Percentiles rank a stretch among this genome's conserved stretches.
Conservation (phyloP, 257 asterid genomes). For the Solanum virginianum region DNA sequence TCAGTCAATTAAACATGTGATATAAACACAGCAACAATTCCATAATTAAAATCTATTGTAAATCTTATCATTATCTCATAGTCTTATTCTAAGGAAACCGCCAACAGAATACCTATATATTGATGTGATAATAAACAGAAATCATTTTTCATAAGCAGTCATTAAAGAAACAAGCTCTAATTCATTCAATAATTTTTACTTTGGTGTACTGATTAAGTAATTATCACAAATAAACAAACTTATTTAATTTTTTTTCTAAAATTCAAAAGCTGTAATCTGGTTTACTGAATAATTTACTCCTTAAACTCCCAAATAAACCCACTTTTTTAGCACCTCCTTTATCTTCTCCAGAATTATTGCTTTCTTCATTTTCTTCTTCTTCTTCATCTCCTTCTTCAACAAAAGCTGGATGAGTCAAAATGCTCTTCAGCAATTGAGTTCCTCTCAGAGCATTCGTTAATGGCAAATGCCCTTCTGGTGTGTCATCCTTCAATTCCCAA, state of each 20-base stretch:
- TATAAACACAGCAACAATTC: background rate
- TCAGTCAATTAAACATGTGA: background rate
- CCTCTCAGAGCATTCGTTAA: slow-evolving; percentile 85
- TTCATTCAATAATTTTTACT: background rate
- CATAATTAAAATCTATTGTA: background rate
- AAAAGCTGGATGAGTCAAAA: slow-evolving; percentile 65
- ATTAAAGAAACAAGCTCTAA: background rate
- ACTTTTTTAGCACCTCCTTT: background rate
- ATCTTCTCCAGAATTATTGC: background rate
- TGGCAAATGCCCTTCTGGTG: slow-evolving; percentile 82
- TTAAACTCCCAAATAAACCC: background rate
- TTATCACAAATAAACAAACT: background rate
- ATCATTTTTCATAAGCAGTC: background rate
- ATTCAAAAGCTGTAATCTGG: slow-evolving; percentile 4
- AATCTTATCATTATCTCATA: no score
- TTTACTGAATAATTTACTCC: slow-evolving; percentile 1
- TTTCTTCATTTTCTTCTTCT: background rate
- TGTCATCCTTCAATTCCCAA: slow-evolving; percentile 53
- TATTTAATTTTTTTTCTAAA: background rate
- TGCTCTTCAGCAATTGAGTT: slow-evolving; percentile 45
- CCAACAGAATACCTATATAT: no score
- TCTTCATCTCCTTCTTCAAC: slow-evolving; percentile 19
- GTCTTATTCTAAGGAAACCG: no score
- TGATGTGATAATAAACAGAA: no score
- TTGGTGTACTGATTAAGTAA: background rate